Base-by-base conservation (phyloP, 257 asterid species). In the Petunia secreta region DNA sequence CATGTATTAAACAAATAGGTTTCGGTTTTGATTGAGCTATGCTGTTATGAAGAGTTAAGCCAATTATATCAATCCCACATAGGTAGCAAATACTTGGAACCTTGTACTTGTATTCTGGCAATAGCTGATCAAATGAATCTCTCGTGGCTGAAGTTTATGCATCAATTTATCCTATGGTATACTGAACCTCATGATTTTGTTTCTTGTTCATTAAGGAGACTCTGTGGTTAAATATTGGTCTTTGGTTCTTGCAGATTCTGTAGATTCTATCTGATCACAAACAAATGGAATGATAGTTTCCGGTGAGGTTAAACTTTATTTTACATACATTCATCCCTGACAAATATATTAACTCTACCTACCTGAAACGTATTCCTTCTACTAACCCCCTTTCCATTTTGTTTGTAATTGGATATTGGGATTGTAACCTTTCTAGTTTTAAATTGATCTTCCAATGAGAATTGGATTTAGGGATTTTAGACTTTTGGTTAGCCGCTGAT, bases 1-100 rank as follows among this genome's bases (percentile, higher is more conserved):
- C 90, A 58, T 80, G 73, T 81, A 78, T 71, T 69, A 55, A 80
- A 58, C 88, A 86, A 58, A 50, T 63, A 1, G 66, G 78, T 34
- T 43, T 41, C 16, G 79, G 67, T 69, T 66, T 66, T 76, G 13
- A 44, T 71, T 80, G 75, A 75, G 43, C 34, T 52, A 34, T 62
- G 41, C 15, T 62, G 41, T 34, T 62, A 8, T 36, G 3, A 34
- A 2, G 41, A 62, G 67, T 8, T 8, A 60, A 16, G 40, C 65
- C 65, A 25, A 60, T 16, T 60, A 25, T 60, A n/a, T 58, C 37
- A 58, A 0, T 52, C 38, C 2, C 38, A 58, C 11, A 58, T 16
- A 58, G 38, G 11, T n/a, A 37, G 64, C 10, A 58, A 58, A 16
- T 25, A 16, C 64, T 16, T 58, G 38, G 11, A 54, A 54, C 59